Base-by-base conservation (phyloP, 176 grass and related monocot species). In the Musa itinerans region DNA sequence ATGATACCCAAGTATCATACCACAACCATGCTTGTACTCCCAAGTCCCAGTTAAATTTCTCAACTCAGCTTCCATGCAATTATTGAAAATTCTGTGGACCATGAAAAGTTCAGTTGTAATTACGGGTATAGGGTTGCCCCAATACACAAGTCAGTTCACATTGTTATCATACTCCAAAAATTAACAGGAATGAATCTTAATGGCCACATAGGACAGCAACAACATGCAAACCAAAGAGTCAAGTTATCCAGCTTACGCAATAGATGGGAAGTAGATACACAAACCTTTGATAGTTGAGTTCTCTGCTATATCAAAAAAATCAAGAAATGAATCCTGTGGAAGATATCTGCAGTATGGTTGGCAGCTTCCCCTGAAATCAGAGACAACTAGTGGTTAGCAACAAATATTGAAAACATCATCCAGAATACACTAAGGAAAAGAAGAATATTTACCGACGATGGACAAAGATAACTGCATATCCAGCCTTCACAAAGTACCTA, bases 301-400 rank as follows among this genome's bases (percentile, higher is more conserved):
- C 48, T 85, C 69, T 76, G 82, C 79, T 54, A 90, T 71, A 53
- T 89, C 79, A 74, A 97, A 92, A 64, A 97, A 82, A 2, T 90
- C 81, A 23, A 92, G 87, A 68, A 97, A 87, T 26, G 93, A 90
- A 85, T 97, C 90, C 58, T 97, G 90, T 49, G 90, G 78, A 53
- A 97, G 71, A 68, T 90, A 93, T 65, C 90, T 86, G 54, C 83
- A 93, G 51, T 93, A 97, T 80, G 93, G 93, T 59, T 97, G 93
- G 76, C 73, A 90, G 56, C 90, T 97, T 55, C 90, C 90, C 29
- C 93, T 97, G 85, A 69, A 83, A 86, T 84, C 26, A 83, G 19
- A 54, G 65, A 66, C 57, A 13, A 80, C 12, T 73, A 20, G 3
- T 65, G 53, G 7, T 61, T 3, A 21, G 23, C 26, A 75, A 24